These are phyloP conservation scores for Ilex aquifolium DNA, from an alignment of 257 asterid species.

Conservation along the genomic window DNA sequence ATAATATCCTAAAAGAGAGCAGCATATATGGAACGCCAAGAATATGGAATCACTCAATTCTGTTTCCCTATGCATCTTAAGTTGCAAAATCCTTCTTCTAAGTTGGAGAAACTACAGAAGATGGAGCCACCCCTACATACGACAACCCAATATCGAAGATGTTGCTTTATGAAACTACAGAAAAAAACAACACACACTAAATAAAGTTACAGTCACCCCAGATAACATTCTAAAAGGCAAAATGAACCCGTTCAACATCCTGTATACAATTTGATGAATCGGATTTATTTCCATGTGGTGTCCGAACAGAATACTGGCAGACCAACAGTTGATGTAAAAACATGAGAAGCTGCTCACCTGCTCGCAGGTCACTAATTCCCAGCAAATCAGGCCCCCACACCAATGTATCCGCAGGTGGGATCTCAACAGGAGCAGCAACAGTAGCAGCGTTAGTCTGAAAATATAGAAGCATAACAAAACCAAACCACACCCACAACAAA, in stretches of 20 bases:
- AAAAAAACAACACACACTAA: too few relatives aligned
- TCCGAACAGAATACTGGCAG: background rate
- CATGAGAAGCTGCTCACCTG: slow-evolving; percentile 41
- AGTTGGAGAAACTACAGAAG: too few relatives aligned
- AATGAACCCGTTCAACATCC: background rate
- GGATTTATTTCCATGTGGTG: background rate
- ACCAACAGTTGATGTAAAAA: background rate
- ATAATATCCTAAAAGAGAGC: too few relatives aligned
- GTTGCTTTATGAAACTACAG: too few relatives aligned
- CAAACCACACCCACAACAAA: slow-evolving; percentile 14
- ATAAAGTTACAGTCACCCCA: too few relatives aligned
- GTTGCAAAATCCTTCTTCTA: too few relatives aligned
- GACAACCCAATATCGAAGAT: too few relatives aligned
- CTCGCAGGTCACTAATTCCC: slow-evolving; percentile 43
- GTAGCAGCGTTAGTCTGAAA: slow-evolving; percentile 42
- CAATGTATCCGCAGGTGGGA: slow-evolving; percentile 22
- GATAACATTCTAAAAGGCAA: too few relatives aligned
- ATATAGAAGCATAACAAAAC: slow-evolving; percentile 14
- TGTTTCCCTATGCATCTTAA: too few relatives aligned
- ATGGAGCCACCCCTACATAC: too few relatives aligned
- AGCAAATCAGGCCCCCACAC: slow-evolving; percentile 51
- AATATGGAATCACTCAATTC: too few relatives aligned
- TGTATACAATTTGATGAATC: background rate
- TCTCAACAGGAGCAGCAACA: slow-evolving; percentile 39
- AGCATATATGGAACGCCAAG: too few relatives aligned